Percentiles rank a stretch among this genome's conserved stretches.
phyloP scores from a whole-genome alignment of 352 stramenopile species.

The Globisporangium nagaii region DNA sequence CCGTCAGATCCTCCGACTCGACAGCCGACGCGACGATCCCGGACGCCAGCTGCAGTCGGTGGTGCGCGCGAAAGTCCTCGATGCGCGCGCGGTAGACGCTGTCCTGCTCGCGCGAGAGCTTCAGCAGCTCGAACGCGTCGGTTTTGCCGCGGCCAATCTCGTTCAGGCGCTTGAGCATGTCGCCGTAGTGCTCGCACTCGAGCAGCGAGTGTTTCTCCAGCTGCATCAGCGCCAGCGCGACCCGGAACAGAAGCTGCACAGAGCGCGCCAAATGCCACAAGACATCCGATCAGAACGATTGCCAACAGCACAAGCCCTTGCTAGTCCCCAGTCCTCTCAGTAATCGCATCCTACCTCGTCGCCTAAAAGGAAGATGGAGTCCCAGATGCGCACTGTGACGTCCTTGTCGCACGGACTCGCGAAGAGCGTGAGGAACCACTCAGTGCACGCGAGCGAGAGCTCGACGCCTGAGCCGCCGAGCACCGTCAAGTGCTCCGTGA shows the following conservation, averaged over 20 bases:
- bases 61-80: slow-evolving; percentile 81
- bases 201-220: slow-evolving; percentile 53
- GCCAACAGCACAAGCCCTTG: too few relatives aligned
- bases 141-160: slow-evolving; percentile 59
- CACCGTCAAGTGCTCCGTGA: slow-evolving; percentile 52
- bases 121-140: slow-evolving; percentile 41
- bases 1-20: slow-evolving; percentile 24
- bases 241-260: slow-evolving; percentile 64
- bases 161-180: slow-evolving; percentile 79
- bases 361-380: slow-evolving; percentile 76
- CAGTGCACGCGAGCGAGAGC: slow-evolving; percentile 79
- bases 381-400: slow-evolving; percentile 79
- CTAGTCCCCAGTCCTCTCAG: too few relatives aligned
- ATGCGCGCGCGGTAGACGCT: slow-evolving; percentile 61
- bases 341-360: slow-evolving; percentile 48
- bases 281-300: background rate
- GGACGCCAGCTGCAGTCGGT: slow-evolving; percentile 74
- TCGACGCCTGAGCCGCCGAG: slow-evolving; percentile 83
- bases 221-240: slow-evolving; percentile 70
- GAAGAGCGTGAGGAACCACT: slow-evolving; percentile 88
- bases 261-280: background rate
- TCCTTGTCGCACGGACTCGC: slow-evolving; percentile 68
- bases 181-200: slow-evolving; percentile 58
- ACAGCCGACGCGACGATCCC: slow-evolving; percentile 71
- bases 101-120: slow-evolving; percentile 54